Evolutionary conservation across 2,329 filamentous ascomycete genomes (phyloP), one percentile per base, ranked within the genome.

Genomic region (Achaetomium macrosporum): DNA sequence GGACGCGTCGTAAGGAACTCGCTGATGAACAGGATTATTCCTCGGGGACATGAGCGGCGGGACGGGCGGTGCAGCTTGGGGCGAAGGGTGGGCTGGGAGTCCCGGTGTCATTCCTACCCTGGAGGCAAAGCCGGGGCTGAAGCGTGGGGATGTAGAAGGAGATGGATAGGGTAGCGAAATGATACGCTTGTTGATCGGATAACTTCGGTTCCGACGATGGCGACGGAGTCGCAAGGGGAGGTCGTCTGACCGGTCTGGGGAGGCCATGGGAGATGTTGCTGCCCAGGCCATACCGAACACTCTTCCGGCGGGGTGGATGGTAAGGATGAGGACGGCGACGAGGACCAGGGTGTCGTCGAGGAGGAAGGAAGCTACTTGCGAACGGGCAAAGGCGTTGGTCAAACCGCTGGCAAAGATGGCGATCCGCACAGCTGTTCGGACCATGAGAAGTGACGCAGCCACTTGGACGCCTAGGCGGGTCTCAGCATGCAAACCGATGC

Each of bases 291-390:
- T 51, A 2, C 70, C 68, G 45, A 76, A 75, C 0, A 68, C 69
- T 7, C 59, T 56, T 0, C 72, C 73, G 0, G 71, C 72, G 3
- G 72, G 69, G 30, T 69, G 64, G 1, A 65, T 47, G 1, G 68
- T 66, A 7, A 76, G 57, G 11, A 74, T 60, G 8, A 68, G 50
- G 42, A 64, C 64, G 9, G 68, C 63, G 3, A 71, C 37, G 15
- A 76, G 63, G 9, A 74, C 69, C 3, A 74, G 43, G n/a, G 66
- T 61, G 41, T 73, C 72, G 58, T 72, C 67, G 40, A 75, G 60
- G 8, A 75, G 57, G 58, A 74, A 68, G 25, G 68, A 67, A 13
- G 67, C 64, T 4, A 65, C 47, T 50, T 74, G 63, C 8, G 69
- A 73, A 46, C 72, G 68, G 47, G 71, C 69, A 2, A 73, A 57